Evolutionary conservation across 2,329 filamentous ascomycete genomes (phyloP), one percentile per base, ranked within the genome.

Genomic region (Pseudocercospora crystallina): DNA sequence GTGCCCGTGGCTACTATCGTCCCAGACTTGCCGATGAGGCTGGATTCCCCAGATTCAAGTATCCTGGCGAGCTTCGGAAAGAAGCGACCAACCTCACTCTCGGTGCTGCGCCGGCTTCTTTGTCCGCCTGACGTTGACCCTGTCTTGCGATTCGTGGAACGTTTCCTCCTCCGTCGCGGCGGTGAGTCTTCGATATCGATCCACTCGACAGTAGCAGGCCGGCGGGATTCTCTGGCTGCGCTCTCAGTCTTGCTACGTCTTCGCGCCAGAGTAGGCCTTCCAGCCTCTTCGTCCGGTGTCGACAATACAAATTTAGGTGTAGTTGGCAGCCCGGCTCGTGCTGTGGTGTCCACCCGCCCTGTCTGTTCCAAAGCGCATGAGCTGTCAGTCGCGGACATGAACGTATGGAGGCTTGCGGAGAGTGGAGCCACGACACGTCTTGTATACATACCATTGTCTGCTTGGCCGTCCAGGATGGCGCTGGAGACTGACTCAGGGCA

Each of bases 51-150:
- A 8, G 61, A 62, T 56, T 75, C 73, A 40, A 66, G 58, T 61
- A 74, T 74, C 34, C 69, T 71, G 57, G 63, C 60, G 14, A 76
- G 67, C 46, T 65, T 69, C 34, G 74, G 71, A 36, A 71, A 63
- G 60, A 69, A 73, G 26, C 61, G 52, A 20, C 57, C 56, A 26
- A 61, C 42, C 17, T 59, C 58, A 51, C 54, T 56, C 37, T 61
- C 53, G 36, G 53, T 51, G 36, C 51, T 49, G n/a, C 51, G 46
- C 39, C 47, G 54, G 34, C 47, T 49, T 40, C 35, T 52, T 37
- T 43, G 37, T 9, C 41, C 43, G 35, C 54, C 45, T 42, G 56
- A 47, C 38, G 56, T 37, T 14, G 48, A 41, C 34, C 31, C 51
- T 37, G 50, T 47, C 41, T 49, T 44, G 43, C 49, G 38, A 33